Base-by-base conservation (phyloP, 73 alveolate genomes). In the Paramecium tetraurelia region DNA sequence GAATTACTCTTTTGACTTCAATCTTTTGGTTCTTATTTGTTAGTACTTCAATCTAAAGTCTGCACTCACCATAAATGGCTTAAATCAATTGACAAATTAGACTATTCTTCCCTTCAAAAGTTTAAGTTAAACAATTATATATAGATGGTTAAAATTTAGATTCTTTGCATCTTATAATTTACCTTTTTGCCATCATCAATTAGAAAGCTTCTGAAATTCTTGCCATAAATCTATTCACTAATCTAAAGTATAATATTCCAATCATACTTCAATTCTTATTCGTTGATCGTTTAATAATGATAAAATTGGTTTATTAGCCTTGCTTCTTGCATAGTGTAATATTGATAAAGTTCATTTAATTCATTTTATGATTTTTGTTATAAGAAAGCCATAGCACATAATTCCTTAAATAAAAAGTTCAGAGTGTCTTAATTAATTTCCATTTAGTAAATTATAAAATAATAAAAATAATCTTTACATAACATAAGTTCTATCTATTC, bases 381-480 rank as follows among this genome's bases (percentile, higher is more conserved):
- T 36, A 72, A 20, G 16, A 5, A 72, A 36, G 58, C 59, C 12
- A 72, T 33, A 21, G 86, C 86, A 72, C 33, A 72, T 35, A 80
- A 46, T 24, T 80, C 90, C 16, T 80, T 80, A 80, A 80, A 80
- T 46, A 80, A 63, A 24, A 40, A 43, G 72, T 80, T 46, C 16
- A 80, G 21, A 24, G 72, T 80, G 63, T 75, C 87, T 41, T 75
- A 22, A 80, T 22, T 44, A 12, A 44, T 80, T 80, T 48, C 75
- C 75, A 80, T 80, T 80, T 53, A 53, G 69, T 53, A 53, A 53
- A 53, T 53, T 53, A 53, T 53, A 53, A 53, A 53, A 18, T 53
- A 53, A 53, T 53, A 53, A 18, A 50, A 16, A 53, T 53, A 53
- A 53, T 53, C 29, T 53, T 18, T 18, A 18, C n/a, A 53, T 18